These are phyloP conservation scores for Malbranchea zuffiana DNA, from an alignment of 2,329 filamentous ascomycete species.

Conservation along the genomic window DNA sequence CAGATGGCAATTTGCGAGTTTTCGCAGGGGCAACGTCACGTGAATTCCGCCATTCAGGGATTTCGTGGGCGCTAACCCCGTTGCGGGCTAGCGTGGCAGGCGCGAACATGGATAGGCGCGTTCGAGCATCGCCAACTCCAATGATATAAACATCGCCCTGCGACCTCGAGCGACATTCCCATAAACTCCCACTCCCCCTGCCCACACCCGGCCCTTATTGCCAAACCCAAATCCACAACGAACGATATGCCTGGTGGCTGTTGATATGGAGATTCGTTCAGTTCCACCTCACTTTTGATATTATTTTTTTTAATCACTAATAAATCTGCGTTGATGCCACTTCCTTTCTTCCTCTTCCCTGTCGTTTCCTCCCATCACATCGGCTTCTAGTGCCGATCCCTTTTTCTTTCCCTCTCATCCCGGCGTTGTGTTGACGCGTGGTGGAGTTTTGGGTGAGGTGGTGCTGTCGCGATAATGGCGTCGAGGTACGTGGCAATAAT, in stretches of 20 bases:
- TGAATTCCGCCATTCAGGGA: slow-evolving; percentile 8
- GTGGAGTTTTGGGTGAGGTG: slow-evolving; percentile 8
- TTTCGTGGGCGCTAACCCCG: slow-evolving; percentile 19
- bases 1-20: no score
- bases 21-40: slow-evolving; percentile 15
- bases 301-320: slow-evolving; percentile 12
- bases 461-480: slow-evolving; percentile 8
- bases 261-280: no score
- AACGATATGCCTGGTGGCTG: no score
- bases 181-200: slow-evolving; percentile 3
- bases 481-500: slow-evolving; percentile 9
- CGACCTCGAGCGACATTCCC: slow-evolving; percentile 28
- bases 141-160: slow-evolving; percentile 39
- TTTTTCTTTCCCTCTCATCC: slow-evolving; percentile 5
- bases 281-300: background rate
- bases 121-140: slow-evolving; percentile 27
- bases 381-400: background rate
- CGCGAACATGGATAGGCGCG: slow-evolving; percentile 34
- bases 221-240: no score
- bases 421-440: slow-evolving; percentile 21
- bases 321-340: background rate
- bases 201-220: slow-evolving; percentile 3
- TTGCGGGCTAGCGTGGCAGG: slow-evolving; percentile 21
- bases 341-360: background rate
- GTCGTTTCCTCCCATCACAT: background rate